phyloP scores from a whole-genome alignment of 2,329 filamentous ascomycete genomes.

The Cladosporium velox region DNA sequence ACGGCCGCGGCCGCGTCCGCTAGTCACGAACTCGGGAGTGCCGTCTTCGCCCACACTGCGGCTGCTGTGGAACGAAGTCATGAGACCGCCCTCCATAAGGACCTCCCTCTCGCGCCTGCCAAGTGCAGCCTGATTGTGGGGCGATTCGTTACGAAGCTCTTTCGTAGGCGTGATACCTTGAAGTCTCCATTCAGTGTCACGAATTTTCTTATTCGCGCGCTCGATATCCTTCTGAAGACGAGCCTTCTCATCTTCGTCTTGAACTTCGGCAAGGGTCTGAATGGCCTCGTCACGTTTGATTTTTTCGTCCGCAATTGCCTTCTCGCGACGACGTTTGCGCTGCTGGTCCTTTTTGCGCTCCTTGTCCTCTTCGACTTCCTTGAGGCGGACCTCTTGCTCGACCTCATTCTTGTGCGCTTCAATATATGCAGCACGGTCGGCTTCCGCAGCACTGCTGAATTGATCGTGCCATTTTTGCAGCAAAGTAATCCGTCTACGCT shows the following conservation, averaged over 20 bases:
- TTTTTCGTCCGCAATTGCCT: constrained; percentile 84
- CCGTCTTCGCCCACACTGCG: constrained; percentile 32
- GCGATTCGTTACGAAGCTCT: constrained; percentile 71
- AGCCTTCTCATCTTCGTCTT: constrained; percentile 78
- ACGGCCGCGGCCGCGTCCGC: constrained; percentile 52
- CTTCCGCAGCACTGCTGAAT: constrained; percentile 67
- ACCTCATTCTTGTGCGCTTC: constrained; percentile 77
- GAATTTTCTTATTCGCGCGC: constrained; percentile 87
- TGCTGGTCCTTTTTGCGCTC: constrained; percentile 99
- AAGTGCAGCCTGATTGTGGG: constrained; percentile 41
- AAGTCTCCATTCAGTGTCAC: constrained; percentile 82
- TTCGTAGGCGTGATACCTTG: constrained; percentile 76
- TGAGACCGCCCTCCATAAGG: constrained; percentile 80
- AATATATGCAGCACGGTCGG: constrained; percentile 75
- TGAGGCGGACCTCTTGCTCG: constrained; percentile 81
- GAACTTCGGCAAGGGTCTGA: constrained; percentile 72
- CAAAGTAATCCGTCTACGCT: constrained; percentile 62
- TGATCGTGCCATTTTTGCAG: constrained; percentile 59
- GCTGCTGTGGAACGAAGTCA: constrained; percentile 72
- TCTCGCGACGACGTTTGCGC: constrained; percentile 90
- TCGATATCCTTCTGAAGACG: constrained; percentile 84
- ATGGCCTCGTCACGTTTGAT: constrained; percentile 81
- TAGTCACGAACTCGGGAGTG: constrained; percentile 31
- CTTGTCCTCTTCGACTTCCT: constrained; percentile 91
- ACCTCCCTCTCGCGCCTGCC: constrained; percentile 53